Evolutionary conservation across 176 grass and related monocot genomes (phyloP).

Genomic region (Lolium rigidum): DNA sequence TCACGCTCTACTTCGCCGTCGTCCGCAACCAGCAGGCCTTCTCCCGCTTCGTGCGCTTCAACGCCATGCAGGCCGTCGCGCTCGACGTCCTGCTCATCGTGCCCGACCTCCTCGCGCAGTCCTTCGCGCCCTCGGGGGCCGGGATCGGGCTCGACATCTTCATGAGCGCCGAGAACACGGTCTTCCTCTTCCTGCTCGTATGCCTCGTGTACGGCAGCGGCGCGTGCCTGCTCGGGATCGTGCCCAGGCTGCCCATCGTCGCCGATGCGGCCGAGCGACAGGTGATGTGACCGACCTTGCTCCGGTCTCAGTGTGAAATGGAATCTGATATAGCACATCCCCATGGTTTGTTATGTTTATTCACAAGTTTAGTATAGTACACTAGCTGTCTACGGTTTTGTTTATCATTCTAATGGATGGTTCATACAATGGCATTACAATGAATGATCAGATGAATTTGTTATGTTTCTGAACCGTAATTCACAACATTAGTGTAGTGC

Average conservation of each 20-base stretch:
- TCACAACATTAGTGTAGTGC: too few species aligned
- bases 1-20: constrained; percentile 93
- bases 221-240: constrained; percentile 76
- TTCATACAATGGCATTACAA: too few species aligned
- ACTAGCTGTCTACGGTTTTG: constrained; percentile 13
- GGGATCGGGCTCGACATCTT: constrained; percentile 70
- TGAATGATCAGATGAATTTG: too few species aligned
- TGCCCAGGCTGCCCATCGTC: constrained; percentile 77
- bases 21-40: constrained; percentile 80
- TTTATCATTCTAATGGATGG: constrained; percentile 7
- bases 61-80: constrained; percentile 94
- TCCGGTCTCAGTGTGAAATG: constrained; percentile 14
- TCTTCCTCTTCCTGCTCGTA: constrained; percentile 91
- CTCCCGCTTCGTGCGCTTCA: constrained; percentile 95
- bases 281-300: constrained; percentile 64
- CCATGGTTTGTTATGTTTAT: background rate
- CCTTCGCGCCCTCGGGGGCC: constrained; percentile 49
- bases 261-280: constrained; percentile 92
- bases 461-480: too few species aligned
- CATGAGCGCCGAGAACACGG: constrained; percentile 76
- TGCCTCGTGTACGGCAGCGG: constrained; percentile 76
- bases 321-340: constrained; percentile 30
- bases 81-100: constrained; percentile 91
- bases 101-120: constrained; percentile 79
- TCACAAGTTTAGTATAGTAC: constrained; percentile 45